Conservation (phyloP, 2,329 filamentous ascomycete genomes). For the Herpotrichia juniperi region DNA sequence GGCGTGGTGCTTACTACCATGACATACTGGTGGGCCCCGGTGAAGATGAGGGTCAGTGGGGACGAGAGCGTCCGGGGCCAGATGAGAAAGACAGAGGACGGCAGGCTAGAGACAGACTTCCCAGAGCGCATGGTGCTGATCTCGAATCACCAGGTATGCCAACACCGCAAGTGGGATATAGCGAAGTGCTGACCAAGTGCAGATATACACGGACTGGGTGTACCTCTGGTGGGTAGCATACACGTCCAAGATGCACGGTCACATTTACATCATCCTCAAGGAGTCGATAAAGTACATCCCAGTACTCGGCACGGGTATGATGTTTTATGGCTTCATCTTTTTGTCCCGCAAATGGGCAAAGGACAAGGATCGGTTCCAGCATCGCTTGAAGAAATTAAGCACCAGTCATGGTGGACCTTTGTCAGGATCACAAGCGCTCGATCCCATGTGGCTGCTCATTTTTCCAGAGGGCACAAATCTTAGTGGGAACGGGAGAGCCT, state of each 20-base stretch:
- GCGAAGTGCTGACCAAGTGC: slow-evolving; percentile 14
- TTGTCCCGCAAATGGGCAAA: slow-evolving; percentile 89
- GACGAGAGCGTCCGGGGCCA: slow-evolving; percentile 80
- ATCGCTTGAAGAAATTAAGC: slow-evolving; percentile 76
- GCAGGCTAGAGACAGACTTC: slow-evolving; percentile 75
- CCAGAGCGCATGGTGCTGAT: slow-evolving; percentile 82
- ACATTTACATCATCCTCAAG: slow-evolving; percentile 89
- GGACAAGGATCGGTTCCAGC: slow-evolving; percentile 75
- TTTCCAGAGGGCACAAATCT: slow-evolving; percentile 90
- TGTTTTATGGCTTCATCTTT: slow-evolving; percentile 89
- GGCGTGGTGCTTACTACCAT: slow-evolving; percentile 77
- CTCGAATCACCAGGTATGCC: slow-evolving; percentile 75
- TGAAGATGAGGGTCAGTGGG: slow-evolving; percentile 78
- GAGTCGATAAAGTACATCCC: slow-evolving; percentile 84
- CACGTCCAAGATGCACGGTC: slow-evolving; percentile 78
- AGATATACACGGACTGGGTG: slow-evolving; percentile 87
- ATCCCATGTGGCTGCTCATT: slow-evolving; percentile 89
- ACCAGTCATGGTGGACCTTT: slow-evolving; percentile 47
- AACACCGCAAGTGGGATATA: not conserved
- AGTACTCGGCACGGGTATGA: slow-evolving; percentile 81
- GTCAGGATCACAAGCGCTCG: slow-evolving; percentile 55
- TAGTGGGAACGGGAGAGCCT: slow-evolving; percentile 71
- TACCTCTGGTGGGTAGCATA: slow-evolving; percentile 95
- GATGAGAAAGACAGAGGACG: slow-evolving; percentile 70
- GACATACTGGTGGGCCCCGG: slow-evolving; percentile 85